phyloP scores from a whole-genome alignment of 352 stramenopile species.

The Phytophthora hybrid region DNA sequence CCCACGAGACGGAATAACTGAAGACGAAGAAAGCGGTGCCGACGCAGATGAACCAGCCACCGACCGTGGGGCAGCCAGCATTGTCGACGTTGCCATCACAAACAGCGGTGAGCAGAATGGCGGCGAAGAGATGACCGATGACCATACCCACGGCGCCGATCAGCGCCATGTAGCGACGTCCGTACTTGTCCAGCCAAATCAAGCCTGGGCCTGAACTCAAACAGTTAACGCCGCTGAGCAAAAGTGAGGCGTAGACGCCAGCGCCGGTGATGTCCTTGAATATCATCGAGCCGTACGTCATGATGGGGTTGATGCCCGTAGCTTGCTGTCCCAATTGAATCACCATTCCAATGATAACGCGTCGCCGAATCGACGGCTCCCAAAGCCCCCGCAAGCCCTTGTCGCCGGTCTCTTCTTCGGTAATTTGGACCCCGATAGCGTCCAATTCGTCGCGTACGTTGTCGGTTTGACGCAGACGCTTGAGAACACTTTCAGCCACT shows the following conservation, averaged over 20 bases:
- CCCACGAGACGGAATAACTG: slow-evolving; percentile 41
- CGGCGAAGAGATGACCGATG: slow-evolving; percentile 48
- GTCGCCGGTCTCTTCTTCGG: slow-evolving; percentile 32
- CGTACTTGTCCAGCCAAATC: slow-evolving; percentile 45
- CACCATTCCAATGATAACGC: slow-evolving; percentile 41
- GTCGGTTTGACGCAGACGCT: slow-evolving; percentile 36
- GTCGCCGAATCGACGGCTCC: slow-evolving; percentile 35
- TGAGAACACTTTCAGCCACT: slow-evolving; percentile 36
- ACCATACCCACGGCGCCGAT: slow-evolving; percentile 52
- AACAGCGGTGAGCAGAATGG: slow-evolving; percentile 41
- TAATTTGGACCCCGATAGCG: slow-evolving; percentile 51
- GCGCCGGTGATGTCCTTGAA: slow-evolving; percentile 43
- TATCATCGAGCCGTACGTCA: slow-evolving; percentile 46
- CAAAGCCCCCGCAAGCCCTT: slow-evolving; percentile 41
- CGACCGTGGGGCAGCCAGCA: slow-evolving; percentile 38
- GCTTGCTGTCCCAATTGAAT: slow-evolving; percentile 47
- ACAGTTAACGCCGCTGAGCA: slow-evolving; percentile 43
- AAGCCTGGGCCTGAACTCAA: slow-evolving; percentile 44
- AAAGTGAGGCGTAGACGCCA: slow-evolving; percentile 39
- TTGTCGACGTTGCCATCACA: slow-evolving; percentile 42
- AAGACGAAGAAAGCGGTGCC: slow-evolving; percentile 51
- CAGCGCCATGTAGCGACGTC: slow-evolving; percentile 45
- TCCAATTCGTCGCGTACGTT: slow-evolving; percentile 44
- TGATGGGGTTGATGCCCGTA: slow-evolving; percentile 49
- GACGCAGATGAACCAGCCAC: slow-evolving; percentile 52